Conservation (phyloP, 73 alveolate species). For the Tetrahymena malaccensis region DNA sequence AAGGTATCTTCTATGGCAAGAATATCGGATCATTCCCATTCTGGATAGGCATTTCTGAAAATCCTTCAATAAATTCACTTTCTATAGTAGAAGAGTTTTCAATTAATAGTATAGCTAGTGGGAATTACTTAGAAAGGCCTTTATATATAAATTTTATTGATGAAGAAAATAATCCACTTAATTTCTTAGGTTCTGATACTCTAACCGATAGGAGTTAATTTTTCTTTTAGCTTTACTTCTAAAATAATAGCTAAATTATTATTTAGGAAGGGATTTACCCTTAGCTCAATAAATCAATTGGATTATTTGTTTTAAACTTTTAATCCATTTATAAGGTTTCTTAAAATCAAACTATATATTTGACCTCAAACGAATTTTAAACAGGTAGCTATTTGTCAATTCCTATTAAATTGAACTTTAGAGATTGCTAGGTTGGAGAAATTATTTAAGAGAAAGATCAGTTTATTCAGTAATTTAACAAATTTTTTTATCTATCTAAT, state of each 20-base stretch:
- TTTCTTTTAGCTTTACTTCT: not conserved
- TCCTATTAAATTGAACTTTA: not conserved
- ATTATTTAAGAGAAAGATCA: not conserved
- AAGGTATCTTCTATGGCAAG: not conserved
- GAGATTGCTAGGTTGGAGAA: not conserved
- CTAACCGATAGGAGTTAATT: not conserved
- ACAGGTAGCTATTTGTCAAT: not conserved
- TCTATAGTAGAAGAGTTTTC: not conserved
- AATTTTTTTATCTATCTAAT: no score
- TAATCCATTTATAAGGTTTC: not conserved
- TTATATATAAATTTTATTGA: not conserved
- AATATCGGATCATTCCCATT: not conserved
- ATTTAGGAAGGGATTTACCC: not conserved
- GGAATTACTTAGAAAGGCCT: not conserved
- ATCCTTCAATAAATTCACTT: not conserved
- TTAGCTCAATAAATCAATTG: not conserved
- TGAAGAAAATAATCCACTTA: not conserved
- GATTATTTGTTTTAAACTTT: not conserved
- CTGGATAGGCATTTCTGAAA: not conserved
- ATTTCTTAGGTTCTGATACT: not conserved
- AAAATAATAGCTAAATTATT: no score
- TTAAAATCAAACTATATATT: no score
- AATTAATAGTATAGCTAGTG: not conserved
- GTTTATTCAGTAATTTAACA: not conserved
- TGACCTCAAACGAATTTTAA: not conserved